A percentile compares a stretch with the other conserved stretches of the same genome.
Conservation (phyloP, 2,329 filamentous ascomycete species). For the Fusarium newnesense region DNA sequence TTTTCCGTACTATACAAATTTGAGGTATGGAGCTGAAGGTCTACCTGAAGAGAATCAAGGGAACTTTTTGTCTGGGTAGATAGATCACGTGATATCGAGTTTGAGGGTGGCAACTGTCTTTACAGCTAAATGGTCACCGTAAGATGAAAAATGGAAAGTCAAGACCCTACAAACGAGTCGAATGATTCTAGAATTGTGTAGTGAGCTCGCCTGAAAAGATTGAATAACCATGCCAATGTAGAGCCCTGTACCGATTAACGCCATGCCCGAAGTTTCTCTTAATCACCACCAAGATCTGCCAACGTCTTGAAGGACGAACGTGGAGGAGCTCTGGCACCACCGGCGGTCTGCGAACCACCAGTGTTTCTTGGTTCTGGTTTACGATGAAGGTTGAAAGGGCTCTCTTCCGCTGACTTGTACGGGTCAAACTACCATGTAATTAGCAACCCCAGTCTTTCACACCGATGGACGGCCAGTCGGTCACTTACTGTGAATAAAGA, state of each 20-base stretch:
- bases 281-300: conserved; percentile 59
- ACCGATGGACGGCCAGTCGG: not conserved
- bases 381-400: conserved; percentile 66
- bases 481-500: conserved; percentile 68
- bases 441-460: conserved; percentile 29
- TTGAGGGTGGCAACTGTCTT: conserved; percentile 2
- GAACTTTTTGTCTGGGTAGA: too few species aligned
- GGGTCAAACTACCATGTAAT: conserved; percentile 63
- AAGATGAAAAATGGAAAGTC: not conserved
- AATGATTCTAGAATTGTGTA: not conserved
- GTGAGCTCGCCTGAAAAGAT: conserved; percentile 1
- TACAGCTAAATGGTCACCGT: not conserved
- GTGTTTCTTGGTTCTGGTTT: conserved; percentile 41
- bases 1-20: conserved; percentile 42
- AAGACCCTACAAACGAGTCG: not conserved
- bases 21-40: conserved; percentile 6
- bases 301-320: conserved; percentile 61
- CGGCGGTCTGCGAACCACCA: conserved; percentile 33
- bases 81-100: too few species aligned
- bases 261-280: conserved; percentile 1
- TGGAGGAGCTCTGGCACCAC: conserved; percentile 44
- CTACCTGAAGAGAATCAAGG: too few species aligned
- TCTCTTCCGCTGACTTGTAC: conserved; percentile 69
- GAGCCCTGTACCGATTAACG: conserved; percentile 2
- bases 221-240: not conserved